Percentiles rank a stretch among this genome's conserved stretches.
These are phyloP conservation scores for Adiantum capillusveneris DNA, from an alignment of 75 land plant genomes.

Conservation along the genomic window DNA sequence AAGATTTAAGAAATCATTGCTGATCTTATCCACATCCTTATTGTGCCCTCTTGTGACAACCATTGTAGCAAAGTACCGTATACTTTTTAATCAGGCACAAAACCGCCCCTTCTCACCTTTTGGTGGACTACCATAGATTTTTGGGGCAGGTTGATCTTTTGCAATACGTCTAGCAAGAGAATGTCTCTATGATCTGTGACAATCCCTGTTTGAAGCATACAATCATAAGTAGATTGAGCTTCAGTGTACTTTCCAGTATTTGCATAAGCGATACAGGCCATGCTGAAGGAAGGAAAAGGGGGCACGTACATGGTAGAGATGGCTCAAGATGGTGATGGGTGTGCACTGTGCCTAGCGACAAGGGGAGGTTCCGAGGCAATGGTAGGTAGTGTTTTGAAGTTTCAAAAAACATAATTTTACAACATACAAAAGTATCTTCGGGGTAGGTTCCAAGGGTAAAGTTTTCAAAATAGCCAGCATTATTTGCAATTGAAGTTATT, in stretches of 20 bases:
- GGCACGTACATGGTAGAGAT: too few relatives aligned
- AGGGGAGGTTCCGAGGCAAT: too few relatives aligned
- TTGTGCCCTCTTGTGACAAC: slow-evolving; percentile 22
- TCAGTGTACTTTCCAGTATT: slow-evolving; percentile 60
- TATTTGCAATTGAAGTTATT: too few relatives aligned
- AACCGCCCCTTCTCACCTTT: slow-evolving; percentile 46
- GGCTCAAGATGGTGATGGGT: too few relatives aligned
- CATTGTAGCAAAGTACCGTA: slow-evolving; percentile 37
- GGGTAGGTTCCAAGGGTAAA: too few relatives aligned
- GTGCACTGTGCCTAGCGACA: too few relatives aligned
- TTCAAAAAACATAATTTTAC: too few relatives aligned
- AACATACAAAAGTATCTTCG: too few relatives aligned
- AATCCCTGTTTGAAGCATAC: slow-evolving; percentile 59
- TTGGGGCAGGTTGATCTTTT: slow-evolving; percentile 39
- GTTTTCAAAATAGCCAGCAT: too few relatives aligned
- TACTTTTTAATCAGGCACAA: slow-evolving; percentile 40
- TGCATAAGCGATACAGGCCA: too few relatives aligned
- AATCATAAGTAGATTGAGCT: slow-evolving; percentile 52
- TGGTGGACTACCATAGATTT: slow-evolving; percentile 43
- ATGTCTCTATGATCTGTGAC: slow-evolving; percentile 61
- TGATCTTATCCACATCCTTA: slow-evolving; percentile 34
- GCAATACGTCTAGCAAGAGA: slow-evolving; percentile 57
- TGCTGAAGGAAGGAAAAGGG: too few relatives aligned
- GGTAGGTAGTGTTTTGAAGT: too few relatives aligned
- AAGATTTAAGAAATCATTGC: slow-evolving; percentile 38